phyloP scores from a whole-genome alignment of 2,329 filamentous ascomycete species.

The Cladosporium sp. region DNA sequence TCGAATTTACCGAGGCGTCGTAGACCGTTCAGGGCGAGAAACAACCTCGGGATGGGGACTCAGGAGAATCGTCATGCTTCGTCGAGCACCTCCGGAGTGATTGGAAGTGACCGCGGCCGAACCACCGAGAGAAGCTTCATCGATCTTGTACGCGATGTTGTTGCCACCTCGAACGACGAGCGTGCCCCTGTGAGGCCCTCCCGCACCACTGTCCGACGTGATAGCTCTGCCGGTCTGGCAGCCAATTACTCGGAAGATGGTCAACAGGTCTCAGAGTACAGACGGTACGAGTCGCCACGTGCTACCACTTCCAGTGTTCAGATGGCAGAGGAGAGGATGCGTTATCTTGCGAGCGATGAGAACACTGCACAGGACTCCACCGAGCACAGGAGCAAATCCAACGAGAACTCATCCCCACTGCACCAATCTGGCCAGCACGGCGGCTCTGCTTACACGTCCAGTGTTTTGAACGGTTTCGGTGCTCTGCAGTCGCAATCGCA shows the following conservation, averaged over 20 bases:
- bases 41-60: not conserved
- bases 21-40: not conserved
- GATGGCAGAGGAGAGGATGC: not conserved
- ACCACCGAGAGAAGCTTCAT: not conserved
- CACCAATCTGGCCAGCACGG: not conserved
- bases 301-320: slow-evolving; percentile 21
- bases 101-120: not conserved
- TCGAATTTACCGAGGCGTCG: not conserved
- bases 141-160: not conserved
- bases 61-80: not conserved
- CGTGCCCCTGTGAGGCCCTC: not conserved
- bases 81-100: not conserved
- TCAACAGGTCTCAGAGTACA: slow-evolving; percentile 37
- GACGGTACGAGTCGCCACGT: slow-evolving; percentile 35
- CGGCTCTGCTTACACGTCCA: not conserved
- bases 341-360: not conserved
- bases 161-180: not conserved
- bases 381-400: not conserved
- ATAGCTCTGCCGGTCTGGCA: not conserved
- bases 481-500: not conserved
- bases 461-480: not conserved
- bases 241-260: not conserved
- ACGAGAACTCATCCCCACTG: not conserved
- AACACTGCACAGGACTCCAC: not conserved
- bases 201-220: not conserved